Percentiles rank a stretch among this genome's conserved stretches.
Conservation (phyloP, 108 stramenopile genomes). For the Pseudonitzschia multiseries region DNA sequence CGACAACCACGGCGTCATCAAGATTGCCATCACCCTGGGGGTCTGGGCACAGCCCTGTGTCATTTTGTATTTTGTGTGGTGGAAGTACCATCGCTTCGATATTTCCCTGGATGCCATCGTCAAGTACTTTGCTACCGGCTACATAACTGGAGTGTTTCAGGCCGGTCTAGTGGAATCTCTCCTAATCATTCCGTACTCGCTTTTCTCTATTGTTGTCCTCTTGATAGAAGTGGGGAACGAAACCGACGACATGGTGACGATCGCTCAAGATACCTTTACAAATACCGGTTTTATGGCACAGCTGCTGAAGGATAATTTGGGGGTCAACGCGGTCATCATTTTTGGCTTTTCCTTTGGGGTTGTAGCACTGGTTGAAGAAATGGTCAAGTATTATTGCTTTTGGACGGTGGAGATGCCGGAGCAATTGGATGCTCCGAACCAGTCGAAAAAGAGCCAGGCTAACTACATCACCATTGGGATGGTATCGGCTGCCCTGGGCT, state of each 20-base stretch:
- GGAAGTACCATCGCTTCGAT: slow-evolving; percentile 36
- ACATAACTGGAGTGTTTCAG: slow-evolving; percentile 38
- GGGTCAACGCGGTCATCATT: slow-evolving; percentile 16
- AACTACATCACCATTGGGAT: slow-evolving; percentile 1
- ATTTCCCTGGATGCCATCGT: slow-evolving; percentile 77
- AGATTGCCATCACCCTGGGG: background rate
- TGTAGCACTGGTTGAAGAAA: slow-evolving; percentile 73
- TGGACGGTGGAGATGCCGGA: slow-evolving; percentile 72
- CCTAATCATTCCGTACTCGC: slow-evolving; percentile 41
- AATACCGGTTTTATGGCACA: background rate
- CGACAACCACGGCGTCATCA: background rate
- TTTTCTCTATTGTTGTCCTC: background rate
- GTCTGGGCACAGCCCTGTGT: background rate
- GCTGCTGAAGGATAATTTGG: background rate
- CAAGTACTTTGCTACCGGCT: slow-evolving; percentile 77
- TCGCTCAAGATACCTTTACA: too few species aligned
- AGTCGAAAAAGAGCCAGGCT: background rate
- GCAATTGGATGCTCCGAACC: background rate
- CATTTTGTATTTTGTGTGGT: slow-evolving; percentile 56
- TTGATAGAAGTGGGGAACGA: background rate
- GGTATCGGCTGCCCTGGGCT: slow-evolving; percentile 58
- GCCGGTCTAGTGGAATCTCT: slow-evolving; percentile 22
- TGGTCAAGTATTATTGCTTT: slow-evolving; percentile 77
- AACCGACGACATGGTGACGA: background rate
- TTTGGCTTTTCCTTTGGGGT: slow-evolving; percentile 41